phyloP scores from a whole-genome alignment of 208 protist species.

The Entamoeba nuttalli region DNA sequence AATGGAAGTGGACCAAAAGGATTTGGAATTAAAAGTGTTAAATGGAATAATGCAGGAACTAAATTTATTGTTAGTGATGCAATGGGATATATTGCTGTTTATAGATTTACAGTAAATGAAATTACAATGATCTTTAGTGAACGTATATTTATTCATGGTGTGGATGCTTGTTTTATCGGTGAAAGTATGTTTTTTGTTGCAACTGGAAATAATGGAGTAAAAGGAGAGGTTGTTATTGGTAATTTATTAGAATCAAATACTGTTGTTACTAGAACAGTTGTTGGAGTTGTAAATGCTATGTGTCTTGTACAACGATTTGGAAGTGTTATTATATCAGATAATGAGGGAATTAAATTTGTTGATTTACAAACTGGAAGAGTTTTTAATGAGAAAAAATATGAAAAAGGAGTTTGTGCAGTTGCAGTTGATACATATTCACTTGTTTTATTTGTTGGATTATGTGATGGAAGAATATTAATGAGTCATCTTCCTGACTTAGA shows the following conservation, averaged over 20 bases:
- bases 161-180: not conserved
- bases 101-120: not conserved
- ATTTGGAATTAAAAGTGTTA: not conserved
- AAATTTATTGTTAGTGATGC: not conserved
- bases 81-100: not conserved
- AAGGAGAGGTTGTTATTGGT: not conserved
- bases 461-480: not conserved
- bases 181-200: not conserved
- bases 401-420: not conserved
- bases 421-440: not conserved
- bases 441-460: not conserved
- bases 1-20: not conserved
- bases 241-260: not conserved
- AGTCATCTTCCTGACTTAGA: not conserved
- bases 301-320: not conserved
- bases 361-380: not conserved
- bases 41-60: not conserved
- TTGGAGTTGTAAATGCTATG: not conserved
- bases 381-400: not conserved
- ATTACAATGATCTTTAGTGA: not conserved
- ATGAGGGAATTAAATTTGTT: not conserved
- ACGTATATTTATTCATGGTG: not conserved
- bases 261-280: not conserved
- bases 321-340: not conserved
- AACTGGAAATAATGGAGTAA: not conserved